A percentile compares a stretch with the other conserved stretches of the same genome.
Evolutionary conservation across 2,329 filamentous ascomycete genomes (phyloP).

Genomic region (Venturia nashicola): DNA sequence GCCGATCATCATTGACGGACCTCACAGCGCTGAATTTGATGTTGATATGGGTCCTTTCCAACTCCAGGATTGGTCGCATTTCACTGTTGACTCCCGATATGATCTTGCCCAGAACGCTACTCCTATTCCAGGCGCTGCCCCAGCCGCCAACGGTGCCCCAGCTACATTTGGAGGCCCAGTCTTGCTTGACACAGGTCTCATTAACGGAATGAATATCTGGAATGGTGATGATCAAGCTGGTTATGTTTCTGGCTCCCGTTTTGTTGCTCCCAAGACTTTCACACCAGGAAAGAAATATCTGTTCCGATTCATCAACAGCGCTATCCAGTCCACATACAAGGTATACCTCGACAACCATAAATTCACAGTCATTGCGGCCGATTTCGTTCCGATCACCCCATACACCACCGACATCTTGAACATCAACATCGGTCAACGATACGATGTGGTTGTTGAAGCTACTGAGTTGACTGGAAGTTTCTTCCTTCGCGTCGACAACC

Average conservation of each 20-base stretch:
- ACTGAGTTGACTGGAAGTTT: slow-evolving; percentile 16
- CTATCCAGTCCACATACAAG: slow-evolving; percentile 29
- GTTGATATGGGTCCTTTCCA: slow-evolving; percentile 39
- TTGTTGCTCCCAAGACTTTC: slow-evolving; percentile 17
- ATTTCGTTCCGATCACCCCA: slow-evolving; percentile 25
- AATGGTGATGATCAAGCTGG: slow-evolving; percentile 2
- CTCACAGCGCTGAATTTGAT: slow-evolving; percentile 36
- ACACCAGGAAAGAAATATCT: slow-evolving; percentile 18
- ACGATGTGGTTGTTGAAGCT: slow-evolving; percentile 17
- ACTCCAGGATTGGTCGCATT: slow-evolving; percentile 32
- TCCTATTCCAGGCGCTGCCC: not conserved
- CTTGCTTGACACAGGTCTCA: slow-evolving; percentile 29
- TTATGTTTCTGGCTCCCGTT: slow-evolving; percentile 16
- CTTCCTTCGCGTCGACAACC: slow-evolving; percentile 18
- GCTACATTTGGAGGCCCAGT: slow-evolving; percentile 17
- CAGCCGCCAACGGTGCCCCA: not conserved
- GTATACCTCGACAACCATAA: slow-evolving; percentile 31
- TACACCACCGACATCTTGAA: slow-evolving; percentile 25
- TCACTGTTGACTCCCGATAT: slow-evolving; percentile 25
- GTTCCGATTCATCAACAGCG: slow-evolving; percentile 21
- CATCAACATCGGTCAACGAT: slow-evolving; percentile 22
- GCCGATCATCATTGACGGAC: slow-evolving; percentile 29
- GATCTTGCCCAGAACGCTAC: slow-evolving; percentile 16
- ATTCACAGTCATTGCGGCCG: slow-evolving; percentile 25
- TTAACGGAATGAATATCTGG: slow-evolving; percentile 26